A percentile compares a stretch with the other conserved stretches of the same genome.
Conservation (phyloP, 2,329 filamentous ascomycete genomes). For the Talaromyces rugulosus region DNA sequence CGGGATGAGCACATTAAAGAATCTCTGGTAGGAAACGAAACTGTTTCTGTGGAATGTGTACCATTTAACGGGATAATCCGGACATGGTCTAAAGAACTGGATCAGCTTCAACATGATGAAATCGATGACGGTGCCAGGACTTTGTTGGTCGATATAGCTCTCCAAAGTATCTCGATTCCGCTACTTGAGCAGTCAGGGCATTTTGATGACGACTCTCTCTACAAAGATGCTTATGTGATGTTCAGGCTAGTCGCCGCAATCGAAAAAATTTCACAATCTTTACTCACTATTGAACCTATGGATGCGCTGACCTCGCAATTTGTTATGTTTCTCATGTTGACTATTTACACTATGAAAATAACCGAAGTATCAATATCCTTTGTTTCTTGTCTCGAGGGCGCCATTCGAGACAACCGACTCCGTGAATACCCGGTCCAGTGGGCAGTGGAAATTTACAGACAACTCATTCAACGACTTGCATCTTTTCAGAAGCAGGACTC, state of each 20-base stretch:
- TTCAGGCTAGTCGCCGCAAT: conserved; percentile 16
- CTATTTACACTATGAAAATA: conserved; percentile 15
- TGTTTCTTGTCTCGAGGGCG: conserved; percentile 11
- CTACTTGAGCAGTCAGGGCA: neutral
- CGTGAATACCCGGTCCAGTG: neutral
- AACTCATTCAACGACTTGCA: neutral
- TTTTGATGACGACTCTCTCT: conserved; percentile 1
- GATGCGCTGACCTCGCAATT: conserved; percentile 12
- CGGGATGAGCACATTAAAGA: neutral
- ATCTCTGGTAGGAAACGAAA: neutral
- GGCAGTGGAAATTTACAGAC: neutral
- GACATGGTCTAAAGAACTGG: too few relatives aligned
- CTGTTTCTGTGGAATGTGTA: neutral
- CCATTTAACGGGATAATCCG: too few relatives aligned
- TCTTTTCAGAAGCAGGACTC: neutral
- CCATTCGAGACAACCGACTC: conserved; percentile 8
- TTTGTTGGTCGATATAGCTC: neutral
- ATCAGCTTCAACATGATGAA: too few relatives aligned
- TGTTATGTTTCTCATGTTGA: conserved; percentile 16
- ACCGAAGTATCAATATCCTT: conserved; percentile 17
- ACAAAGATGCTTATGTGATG: conserved; percentile 14
- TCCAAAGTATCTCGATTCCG: neutral
- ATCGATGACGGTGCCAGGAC: too few relatives aligned
- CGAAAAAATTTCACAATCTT: conserved; percentile 13
- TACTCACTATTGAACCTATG: conserved; percentile 9